A percentile compares a stretch with the other conserved stretches of the same genome.
phyloP scores from a whole-genome alignment of 257 asterid species.

The Lavandula angustifolia region DNA sequence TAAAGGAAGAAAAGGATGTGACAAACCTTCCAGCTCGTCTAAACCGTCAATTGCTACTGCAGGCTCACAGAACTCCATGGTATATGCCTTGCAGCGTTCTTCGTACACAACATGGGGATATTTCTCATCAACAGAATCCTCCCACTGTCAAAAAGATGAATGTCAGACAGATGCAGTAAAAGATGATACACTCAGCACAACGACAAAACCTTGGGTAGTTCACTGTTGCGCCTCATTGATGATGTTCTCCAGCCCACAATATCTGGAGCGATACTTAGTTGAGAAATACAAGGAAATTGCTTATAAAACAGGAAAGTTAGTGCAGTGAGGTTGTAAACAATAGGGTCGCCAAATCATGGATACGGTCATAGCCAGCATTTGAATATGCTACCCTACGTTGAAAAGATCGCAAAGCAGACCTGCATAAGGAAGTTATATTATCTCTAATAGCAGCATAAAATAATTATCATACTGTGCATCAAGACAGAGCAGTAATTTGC shows the following conservation, averaged over 20 bases:
- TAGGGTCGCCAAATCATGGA: slow-evolving; percentile 44
- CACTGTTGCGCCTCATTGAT: slow-evolving; percentile 83
- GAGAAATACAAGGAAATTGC: slow-evolving; percentile 41
- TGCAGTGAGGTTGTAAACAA: slow-evolving; percentile 2
- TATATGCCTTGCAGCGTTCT: slow-evolving; percentile 89
- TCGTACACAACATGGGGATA: slow-evolving; percentile 94
- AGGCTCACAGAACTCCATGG: slow-evolving; percentile 52
- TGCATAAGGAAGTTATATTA: slow-evolving; percentile 40
- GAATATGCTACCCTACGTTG: slow-evolving; percentile 90
- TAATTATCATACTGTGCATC: slow-evolving; percentile 9
- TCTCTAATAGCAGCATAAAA: slow-evolving; percentile 17
- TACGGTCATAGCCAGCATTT: slow-evolving; percentile 93
- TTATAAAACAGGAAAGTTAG: slow-evolving; percentile 13
- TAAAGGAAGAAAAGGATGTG: slow-evolving; percentile 21
- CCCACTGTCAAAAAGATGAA: slow-evolving; percentile 66
- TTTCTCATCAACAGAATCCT: slow-evolving; percentile 68
- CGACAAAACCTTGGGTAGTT: slow-evolving; percentile 76
- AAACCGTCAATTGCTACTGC: slow-evolving; percentile 44
- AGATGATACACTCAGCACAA: slow-evolving; percentile 19
- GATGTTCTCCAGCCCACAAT: slow-evolving; percentile 99
- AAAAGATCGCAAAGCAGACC: slow-evolving; percentile 85
- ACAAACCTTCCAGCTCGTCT: slow-evolving; percentile 85
- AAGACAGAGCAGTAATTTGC: slow-evolving; percentile 15
- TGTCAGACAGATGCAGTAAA: slow-evolving; percentile 14
- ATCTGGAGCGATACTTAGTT: slow-evolving; percentile 48